Percentiles rank a stretch among this genome's conserved stretches.
phyloP scores from a whole-genome alignment of 495 filamentous ascomycete species.

The Viridothelium virens region DNA sequence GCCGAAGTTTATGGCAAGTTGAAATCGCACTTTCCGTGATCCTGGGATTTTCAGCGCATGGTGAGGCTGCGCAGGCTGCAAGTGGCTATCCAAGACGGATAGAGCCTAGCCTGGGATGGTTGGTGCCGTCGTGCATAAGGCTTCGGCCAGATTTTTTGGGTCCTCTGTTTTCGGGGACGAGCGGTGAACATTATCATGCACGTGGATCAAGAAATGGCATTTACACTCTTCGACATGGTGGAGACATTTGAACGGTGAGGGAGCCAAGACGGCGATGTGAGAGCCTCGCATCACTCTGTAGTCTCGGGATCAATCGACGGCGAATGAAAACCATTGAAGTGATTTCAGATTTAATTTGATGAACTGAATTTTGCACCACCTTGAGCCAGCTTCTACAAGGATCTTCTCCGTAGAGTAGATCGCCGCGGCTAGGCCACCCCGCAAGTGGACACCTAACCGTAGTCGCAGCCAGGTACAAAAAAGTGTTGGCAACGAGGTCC shows the following conservation, averaged over 20 bases:
- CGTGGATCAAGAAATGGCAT: background rate
- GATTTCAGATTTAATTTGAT: background rate
- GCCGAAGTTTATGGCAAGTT: background rate
- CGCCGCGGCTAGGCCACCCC: slow-evolving; percentile 4
- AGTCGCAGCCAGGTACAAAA: slow-evolving; percentile 1
- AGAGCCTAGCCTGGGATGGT: background rate
- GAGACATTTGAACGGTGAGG: too few relatives aligned
- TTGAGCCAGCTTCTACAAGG: background rate
- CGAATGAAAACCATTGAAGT: too few relatives aligned
- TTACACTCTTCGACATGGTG: background rate
- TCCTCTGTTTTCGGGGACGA: background rate
- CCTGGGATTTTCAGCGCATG: background rate
- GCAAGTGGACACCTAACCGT: background rate
- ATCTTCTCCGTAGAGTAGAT: background rate
- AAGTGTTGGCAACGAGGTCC: background rate
- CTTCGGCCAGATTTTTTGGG: background rate
- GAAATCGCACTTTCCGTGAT: background rate
- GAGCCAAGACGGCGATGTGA: too few relatives aligned
- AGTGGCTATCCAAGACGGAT: background rate
- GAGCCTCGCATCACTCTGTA: too few relatives aligned
- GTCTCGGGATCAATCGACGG: too few relatives aligned
- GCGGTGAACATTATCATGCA: background rate
- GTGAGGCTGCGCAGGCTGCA: background rate
- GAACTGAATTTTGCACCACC: background rate
- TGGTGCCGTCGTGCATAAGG: background rate